A percentile compares a stretch with the other conserved stretches of the same genome.
Evolutionary conservation across 306 rosid species (phyloP).

Genomic region (Clitoria ternatea): DNA sequence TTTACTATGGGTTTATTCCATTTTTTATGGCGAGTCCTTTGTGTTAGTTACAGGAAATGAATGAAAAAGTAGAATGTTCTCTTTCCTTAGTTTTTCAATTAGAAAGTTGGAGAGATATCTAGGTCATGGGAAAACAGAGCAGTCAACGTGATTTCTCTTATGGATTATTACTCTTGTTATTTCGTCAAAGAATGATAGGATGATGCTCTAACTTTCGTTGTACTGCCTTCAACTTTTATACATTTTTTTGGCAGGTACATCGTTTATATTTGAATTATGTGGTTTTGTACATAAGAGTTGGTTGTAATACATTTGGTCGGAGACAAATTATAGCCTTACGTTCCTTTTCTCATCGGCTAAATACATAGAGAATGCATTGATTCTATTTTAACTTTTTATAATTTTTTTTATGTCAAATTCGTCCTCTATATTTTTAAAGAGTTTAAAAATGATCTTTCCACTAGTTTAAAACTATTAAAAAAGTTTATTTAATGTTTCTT

Average conservation of each 20-base stretch:
- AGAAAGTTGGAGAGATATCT: conserved; percentile 4
- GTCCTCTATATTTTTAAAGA: too few species aligned
- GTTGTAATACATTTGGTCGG: not conserved
- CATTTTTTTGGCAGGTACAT: not conserved
- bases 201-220: not conserved
- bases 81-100: conserved; percentile 1
- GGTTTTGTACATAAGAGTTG: not conserved
- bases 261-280: not conserved
- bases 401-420: too few species aligned
- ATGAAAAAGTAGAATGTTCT: not conserved
- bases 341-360: too few species aligned
- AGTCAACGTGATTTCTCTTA: not conserved
- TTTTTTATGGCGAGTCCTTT: conserved; percentile 24
- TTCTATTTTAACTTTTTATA: too few species aligned
- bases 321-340: not conserved
- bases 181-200: not conserved
- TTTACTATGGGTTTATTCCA: conserved; percentile 28
- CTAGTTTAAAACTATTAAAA: too few species aligned
- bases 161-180: not conserved
- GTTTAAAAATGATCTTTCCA: too few species aligned
- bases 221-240: not conserved
- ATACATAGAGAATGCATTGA: too few species aligned
- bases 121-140: not conserved
- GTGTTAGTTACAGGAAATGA: conserved; percentile 15
- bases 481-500: too few species aligned